Conservation (phyloP, 1,284 basidiomycete genomes). For the Papiliotrema terrestris region DNA sequence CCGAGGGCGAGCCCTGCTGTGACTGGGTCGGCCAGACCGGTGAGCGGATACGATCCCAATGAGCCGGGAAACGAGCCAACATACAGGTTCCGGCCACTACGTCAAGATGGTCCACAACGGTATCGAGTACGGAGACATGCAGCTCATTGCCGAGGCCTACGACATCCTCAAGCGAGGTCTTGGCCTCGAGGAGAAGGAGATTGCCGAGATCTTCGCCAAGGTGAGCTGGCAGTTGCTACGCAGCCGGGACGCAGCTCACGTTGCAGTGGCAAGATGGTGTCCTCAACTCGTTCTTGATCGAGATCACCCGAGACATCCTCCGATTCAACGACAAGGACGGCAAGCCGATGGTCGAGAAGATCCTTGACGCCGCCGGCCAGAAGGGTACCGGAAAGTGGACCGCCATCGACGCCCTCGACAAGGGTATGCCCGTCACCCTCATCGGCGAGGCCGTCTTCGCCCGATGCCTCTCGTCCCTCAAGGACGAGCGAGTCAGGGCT, state of each 20-base stretch:
- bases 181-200: slow-evolving; percentile 76
- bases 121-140: slow-evolving; percentile 99
- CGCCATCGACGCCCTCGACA: slow-evolving; percentile 94
- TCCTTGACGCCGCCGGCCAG: slow-evolving; percentile 93
- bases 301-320: slow-evolving; percentile 94
- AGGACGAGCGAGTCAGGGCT: slow-evolving; percentile 92
- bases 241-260: no score
- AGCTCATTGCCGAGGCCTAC: slow-evolving; percentile 96
- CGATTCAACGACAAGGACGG: slow-evolving; percentile 92
- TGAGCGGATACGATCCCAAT: slow-evolving; percentile 22
- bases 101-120: slow-evolving; percentile 60
- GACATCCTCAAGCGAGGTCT: slow-evolving; percentile 98
- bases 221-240: slow-evolving; percentile 22
- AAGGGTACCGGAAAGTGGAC: slow-evolving; percentile 99
- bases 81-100: slow-evolving; percentile 98
- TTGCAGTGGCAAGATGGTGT: slow-evolving; percentile 92
- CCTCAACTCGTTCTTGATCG: slow-evolving; percentile 98
- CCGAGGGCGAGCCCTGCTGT: slow-evolving; percentile 94
- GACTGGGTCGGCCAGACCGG: slow-evolving; percentile 99
- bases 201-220: slow-evolving; percentile 79
- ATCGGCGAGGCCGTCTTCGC: slow-evolving; percentile 99
- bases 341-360: slow-evolving; percentile 83
- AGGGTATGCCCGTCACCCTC: slow-evolving; percentile 91
- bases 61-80: slow-evolving; percentile 61
- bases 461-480: slow-evolving; percentile 95